Evolutionary conservation across 2,329 filamentous ascomycete genomes (phyloP).

Genomic region (Phyllosticta capitalensis): DNA sequence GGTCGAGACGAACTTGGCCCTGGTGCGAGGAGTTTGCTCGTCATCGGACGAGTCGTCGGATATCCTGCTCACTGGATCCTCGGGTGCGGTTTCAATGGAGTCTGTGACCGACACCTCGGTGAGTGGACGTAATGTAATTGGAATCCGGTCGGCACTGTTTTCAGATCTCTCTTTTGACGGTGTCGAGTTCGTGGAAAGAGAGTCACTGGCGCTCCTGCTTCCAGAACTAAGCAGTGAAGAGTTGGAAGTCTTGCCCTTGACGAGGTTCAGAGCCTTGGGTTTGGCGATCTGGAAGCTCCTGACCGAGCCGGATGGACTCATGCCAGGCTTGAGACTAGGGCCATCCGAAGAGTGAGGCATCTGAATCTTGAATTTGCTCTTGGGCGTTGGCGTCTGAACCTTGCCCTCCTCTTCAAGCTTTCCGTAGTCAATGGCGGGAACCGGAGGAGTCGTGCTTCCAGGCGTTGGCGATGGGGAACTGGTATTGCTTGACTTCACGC

Average conservation of each 20-base stretch:
- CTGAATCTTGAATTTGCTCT: conserved; percentile 28
- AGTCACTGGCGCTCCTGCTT: neutral
- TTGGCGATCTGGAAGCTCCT: conserved; percentile 32
- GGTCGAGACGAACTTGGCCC: conserved; percentile 26
- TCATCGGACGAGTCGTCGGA: conserved; percentile 7
- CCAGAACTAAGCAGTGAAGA: conserved; percentile 2
- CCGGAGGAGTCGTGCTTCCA: conserved; percentile 52
- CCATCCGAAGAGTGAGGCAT: conserved; percentile 28
- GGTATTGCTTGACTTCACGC: conserved; percentile 63
- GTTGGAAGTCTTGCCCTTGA: conserved; percentile 7
- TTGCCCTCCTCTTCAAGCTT: conserved; percentile 14
- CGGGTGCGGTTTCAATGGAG: neutral
- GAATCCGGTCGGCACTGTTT: conserved; percentile 5
- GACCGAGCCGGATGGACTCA: conserved; percentile 27
- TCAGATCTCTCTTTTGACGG: neutral
- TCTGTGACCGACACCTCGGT: conserved; percentile 9
- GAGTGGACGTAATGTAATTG: conserved; percentile 8
- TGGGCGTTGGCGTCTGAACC: conserved; percentile 11
- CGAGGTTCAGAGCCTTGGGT: conserved; percentile 38
- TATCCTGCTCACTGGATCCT: conserved; percentile 4
- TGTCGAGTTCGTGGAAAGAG: neutral
- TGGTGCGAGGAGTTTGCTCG: conserved; percentile 12
- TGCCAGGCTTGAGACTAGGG: conserved; percentile 12
- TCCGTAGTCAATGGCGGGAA: conserved; percentile 60
- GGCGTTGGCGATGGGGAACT: conserved; percentile 42